Base-by-base conservation (phyloP, 2,329 filamentous ascomycete species). In the Magnaporthiopsis incrustans region DNA sequence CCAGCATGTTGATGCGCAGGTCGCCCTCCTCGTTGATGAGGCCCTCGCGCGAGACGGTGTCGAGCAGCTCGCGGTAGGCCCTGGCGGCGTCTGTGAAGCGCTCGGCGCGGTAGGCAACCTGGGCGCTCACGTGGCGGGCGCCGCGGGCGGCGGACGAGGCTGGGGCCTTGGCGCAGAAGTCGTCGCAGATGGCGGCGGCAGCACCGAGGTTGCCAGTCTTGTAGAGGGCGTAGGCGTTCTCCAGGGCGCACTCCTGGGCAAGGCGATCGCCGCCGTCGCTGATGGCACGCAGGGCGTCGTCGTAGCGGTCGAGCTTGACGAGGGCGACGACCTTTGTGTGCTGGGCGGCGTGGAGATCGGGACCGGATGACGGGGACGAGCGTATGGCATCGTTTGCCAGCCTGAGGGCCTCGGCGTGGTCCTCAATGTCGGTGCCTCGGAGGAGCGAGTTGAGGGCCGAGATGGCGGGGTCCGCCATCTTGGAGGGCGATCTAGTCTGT, bases 151-250 rank as follows among this genome's bases (percentile, higher is more conserved):
- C 64, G 65, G 33, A 65, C 64, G 15, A 58, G 62, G 56, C 64
- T 64, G 56, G 65, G 64, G 50, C 73, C 66, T 77, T 69, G 4
- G 70, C 64, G 7, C 44, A 53, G 14, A 68, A 68, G 14, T 77
- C 68, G 22, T 75, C 70, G 25, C 83, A 71, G 22, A 77, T 67
- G 2, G 72, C 74, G 32, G 83, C 81, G 26, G 91, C 90, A 64
- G 88, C 87, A 26, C 82, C 78, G 1, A 91, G 82, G 67, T 86
- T 81, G 30, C 90, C 89, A 0, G 85, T 83, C 78, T 93, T 95
- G 78, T 95, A 96, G 26, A 93, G 81, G n/a, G 89, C 88, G 77
- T 96, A 96, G 2, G 89, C 85, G 73, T 88, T 88, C 74, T 93
- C 91, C 58, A 93, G 80, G 22, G 77, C 71, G 68, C 88, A 90